phyloP scores from a whole-genome alignment of 176 grass and related monocot species.

The Puya raimondii region DNA sequence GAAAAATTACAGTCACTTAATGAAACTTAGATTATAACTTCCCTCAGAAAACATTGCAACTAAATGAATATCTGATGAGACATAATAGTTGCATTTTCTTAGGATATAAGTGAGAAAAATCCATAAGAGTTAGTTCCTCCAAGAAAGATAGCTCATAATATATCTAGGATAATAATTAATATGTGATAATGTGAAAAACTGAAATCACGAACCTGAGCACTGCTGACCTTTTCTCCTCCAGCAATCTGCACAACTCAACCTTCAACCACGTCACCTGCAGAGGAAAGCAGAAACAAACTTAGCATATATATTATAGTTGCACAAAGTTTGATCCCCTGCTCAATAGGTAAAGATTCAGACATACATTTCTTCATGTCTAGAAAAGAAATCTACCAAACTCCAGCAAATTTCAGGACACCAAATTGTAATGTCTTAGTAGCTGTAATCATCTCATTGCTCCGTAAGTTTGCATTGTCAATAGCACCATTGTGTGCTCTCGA shows the following conservation, averaged over 20 bases:
- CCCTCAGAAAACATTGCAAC: not conserved
- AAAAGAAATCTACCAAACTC: too few relatives aligned
- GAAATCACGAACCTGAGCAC: constrained; percentile 60
- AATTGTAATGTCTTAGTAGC: too few relatives aligned
- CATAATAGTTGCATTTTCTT: not conserved
- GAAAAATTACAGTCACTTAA: constrained; percentile 11
- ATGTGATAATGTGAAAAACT: too few relatives aligned
- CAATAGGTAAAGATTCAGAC: too few relatives aligned
- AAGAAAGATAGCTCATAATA: not conserved
- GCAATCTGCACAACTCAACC: constrained; percentile 75
- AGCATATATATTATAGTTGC: not conserved
- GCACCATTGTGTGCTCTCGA: not conserved
- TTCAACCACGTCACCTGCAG: constrained; percentile 81
- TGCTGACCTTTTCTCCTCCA: constrained; percentile 91
- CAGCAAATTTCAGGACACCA: too few relatives aligned
- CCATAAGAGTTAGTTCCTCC: not conserved
- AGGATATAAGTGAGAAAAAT: not conserved
- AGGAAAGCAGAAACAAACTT: not conserved
- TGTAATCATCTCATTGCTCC: not conserved
- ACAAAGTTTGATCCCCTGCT: too few relatives aligned
- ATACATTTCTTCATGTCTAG: too few relatives aligned
- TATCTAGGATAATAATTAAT: not conserved
- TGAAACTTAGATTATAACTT: not conserved
- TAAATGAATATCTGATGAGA: too few relatives aligned
- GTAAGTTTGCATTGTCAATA: not conserved